phyloP scores from a whole-genome alignment of 2,329 filamentous ascomycete genomes.

The Mollisiaceae sp. region DNA sequence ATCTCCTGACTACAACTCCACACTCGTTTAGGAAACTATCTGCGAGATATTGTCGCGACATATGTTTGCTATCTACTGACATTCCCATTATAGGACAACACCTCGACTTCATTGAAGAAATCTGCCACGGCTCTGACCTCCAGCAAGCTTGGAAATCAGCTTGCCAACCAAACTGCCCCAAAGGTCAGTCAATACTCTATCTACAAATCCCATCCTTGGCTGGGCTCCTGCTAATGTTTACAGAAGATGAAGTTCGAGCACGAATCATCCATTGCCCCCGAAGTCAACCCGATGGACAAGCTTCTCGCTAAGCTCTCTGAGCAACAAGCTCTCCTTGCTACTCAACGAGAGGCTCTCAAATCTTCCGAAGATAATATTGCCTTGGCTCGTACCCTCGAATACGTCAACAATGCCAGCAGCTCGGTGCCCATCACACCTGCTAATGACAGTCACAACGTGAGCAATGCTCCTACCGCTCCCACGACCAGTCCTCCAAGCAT shows the following conservation, averaged over 20 bases:
- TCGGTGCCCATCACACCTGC: conserved; percentile 68
- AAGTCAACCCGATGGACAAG: conserved; percentile 68
- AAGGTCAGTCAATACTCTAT: conserved; percentile 50
- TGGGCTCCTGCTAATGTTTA: conserved; percentile 39
- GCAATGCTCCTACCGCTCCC: conserved; percentile 54
- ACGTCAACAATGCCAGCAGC: conserved; percentile 57
- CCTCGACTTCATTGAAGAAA: conserved; percentile 40
- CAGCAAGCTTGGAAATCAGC: conserved; percentile 61
- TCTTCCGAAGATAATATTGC: conserved; percentile 36
- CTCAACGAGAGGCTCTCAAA: conserved; percentile 62
- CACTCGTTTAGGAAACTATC: neutral
- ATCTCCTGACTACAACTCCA: neutral
- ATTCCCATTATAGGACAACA: conserved; percentile 29
- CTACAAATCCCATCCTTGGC: conserved; percentile 7
- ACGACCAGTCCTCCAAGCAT: conserved; percentile 60
- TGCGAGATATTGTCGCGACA: neutral
- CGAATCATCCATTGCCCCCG: conserved; percentile 46
- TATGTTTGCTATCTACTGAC: conserved; percentile 25
- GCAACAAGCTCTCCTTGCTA: conserved; percentile 64
- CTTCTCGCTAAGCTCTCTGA: conserved; percentile 76
- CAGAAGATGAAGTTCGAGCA: conserved; percentile 56
- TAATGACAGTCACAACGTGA: conserved; percentile 55
- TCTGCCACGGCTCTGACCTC: conserved; percentile 53
- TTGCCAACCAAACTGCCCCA: conserved; percentile 57
- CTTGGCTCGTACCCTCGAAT: conserved; percentile 47